These are phyloP conservation scores for Blastobotrys attinorum DNA, from an alignment of 805 yeast species.

Conservation along the genomic window DNA sequence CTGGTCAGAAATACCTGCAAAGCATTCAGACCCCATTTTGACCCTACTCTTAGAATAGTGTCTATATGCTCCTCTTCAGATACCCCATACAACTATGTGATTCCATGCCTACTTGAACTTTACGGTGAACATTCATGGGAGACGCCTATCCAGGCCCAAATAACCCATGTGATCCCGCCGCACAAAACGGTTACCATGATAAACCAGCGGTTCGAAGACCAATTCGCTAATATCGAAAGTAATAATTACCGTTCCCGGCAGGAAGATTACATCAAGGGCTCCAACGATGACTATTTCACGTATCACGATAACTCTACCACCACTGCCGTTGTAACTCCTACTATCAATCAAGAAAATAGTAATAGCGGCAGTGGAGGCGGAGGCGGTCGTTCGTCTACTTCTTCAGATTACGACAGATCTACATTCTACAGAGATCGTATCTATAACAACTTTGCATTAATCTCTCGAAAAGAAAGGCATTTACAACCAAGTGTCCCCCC, in stretches of 20 bases:
- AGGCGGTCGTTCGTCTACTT: neutral
- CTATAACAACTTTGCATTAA: slow-evolving; percentile 9
- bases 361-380: neutral
- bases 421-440: slow-evolving; percentile 1
- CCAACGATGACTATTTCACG: neutral
- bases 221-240: neutral
- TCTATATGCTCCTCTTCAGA: slow-evolving; percentile 15
- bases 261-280: neutral
- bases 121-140: slow-evolving; percentile 1
- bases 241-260: neutral
- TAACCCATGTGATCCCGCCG: slow-evolving; percentile 17
- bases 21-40: slow-evolving; percentile 7
- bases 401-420: neutral
- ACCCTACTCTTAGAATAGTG: slow-evolving; percentile 11
- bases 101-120: slow-evolving; percentile 12
- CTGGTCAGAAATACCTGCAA: neutral
- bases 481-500: slow-evolving; percentile 13
- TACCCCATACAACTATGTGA: slow-evolving; percentile 8
- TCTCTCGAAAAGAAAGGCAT: neutral
- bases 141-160: slow-evolving; percentile 8
- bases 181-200: slow-evolving; percentile 7
- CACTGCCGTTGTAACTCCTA: too few species aligned
- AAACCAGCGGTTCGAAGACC: slow-evolving; percentile 2
- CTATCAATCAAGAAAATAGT: too few species aligned
- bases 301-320: too few species aligned